Conservation (phyloP, 1,139 yeast species). For the Magnusiomyces starmeri region DNA sequence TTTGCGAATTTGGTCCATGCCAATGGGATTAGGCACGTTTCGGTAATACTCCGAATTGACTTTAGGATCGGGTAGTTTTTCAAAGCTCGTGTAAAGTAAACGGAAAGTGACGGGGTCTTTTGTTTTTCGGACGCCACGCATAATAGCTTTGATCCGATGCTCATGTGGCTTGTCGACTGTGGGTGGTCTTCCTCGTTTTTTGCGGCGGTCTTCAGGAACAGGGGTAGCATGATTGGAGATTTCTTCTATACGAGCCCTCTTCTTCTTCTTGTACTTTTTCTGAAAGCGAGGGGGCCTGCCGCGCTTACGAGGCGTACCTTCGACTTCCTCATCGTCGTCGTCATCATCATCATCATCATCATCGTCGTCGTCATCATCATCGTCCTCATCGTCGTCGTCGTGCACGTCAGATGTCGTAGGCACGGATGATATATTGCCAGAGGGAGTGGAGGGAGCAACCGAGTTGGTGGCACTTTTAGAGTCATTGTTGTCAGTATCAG, state of each 20-base stretch:
- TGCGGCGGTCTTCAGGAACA: conserved; percentile 45
- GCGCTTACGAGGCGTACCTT: conserved; percentile 21
- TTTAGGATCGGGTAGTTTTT: conserved; percentile 70
- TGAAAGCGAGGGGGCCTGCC: conserved; percentile 25
- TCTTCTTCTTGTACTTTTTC: conserved; percentile 23
- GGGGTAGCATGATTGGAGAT: conserved; percentile 17
- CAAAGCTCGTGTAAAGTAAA: conserved; percentile 55
- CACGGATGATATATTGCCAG: not conserved
- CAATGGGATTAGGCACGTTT: conserved; percentile 60
- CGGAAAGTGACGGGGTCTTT: conserved; percentile 48
- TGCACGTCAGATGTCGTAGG: conserved; percentile 20
- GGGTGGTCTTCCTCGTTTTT: conserved; percentile 90
- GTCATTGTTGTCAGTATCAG: conserved; percentile 19
- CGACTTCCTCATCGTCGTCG: conserved; percentile 25
- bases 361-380: conserved; percentile 26
- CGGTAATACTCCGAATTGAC: conserved; percentile 62
- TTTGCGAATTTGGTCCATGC: conserved; percentile 72
- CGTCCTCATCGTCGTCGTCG: conserved; percentile 29
- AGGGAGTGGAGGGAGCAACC: not conserved
- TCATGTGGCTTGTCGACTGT: conserved; percentile 92
- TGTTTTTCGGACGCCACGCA: conserved; percentile 73
- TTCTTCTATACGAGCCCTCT: conserved; percentile 17
- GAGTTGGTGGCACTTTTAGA: not conserved
- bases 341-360: conserved; percentile 23
- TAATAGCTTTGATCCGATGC: conserved; percentile 77